Base-by-base conservation (phyloP, 2,329 filamentous ascomycete species). In the Monilinia vaccinii-corymbosi region DNA sequence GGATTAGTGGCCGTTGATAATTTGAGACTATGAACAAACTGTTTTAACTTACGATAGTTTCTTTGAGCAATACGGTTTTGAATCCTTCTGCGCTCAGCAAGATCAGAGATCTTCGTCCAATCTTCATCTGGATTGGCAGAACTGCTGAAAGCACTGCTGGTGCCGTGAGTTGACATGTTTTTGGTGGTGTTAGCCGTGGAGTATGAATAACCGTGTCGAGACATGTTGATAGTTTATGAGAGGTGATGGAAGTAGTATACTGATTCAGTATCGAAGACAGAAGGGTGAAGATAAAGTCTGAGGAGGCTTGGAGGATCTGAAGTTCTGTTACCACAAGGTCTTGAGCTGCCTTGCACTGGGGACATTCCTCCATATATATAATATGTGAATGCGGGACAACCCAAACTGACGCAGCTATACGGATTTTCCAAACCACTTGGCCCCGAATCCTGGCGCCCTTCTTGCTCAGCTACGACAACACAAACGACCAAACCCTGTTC, bases 81-180 rank as follows among this genome's bases (percentile, higher is more conserved):
- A 78, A 97, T 96, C 72, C 92, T 84, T 70, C 92, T 82, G 71
- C 94, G 86, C 77, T 97, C 93, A 56, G 92, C 93, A 62, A 97
- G 86, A 75, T 97, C 93, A 61, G 93, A 96, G 73, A 97, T 96
- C 84, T 97, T 96, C 72, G 93, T 97, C 93, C 93, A 97, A 78
- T 97, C 93, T 77, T 97, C 93, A 72, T 97, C 92, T 59, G 93
- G 89, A 74, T 96, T 95, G 69, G 92, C 93, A 65, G 91, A 95
- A 70, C 88, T 88, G 76, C 90, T 95, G 79, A 96, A 96, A 68
- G 93, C 93, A 76, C 91, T 96, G 78, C 91, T 96, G 63, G 89
- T 95, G 73, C 86, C 87, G 72, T 91, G 86, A 65, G 78, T 81
- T 45, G 84, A 80, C 69, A 87, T 86, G 71, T 90, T 86, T 73